Evolutionary conservation across 768 basidiomycete genomes (phyloP).

Genomic region (Daedaleopsis sinensis): DNA sequence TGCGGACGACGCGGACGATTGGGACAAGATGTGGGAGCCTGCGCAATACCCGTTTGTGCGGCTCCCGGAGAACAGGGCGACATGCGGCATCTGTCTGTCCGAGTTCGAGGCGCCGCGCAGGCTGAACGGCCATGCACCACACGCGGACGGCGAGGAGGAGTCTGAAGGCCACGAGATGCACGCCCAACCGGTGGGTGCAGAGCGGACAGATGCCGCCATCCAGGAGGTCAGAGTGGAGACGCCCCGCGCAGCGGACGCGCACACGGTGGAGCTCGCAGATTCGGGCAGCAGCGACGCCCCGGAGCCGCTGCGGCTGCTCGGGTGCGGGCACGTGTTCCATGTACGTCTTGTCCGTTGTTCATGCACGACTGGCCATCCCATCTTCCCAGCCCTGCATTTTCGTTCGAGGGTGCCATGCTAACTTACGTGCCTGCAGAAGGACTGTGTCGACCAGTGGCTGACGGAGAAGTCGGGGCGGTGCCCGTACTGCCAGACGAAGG

Average conservation of each 20-base stretch:
- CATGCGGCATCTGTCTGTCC: slow-evolving; percentile 81
- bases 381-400: neutral
- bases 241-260: slow-evolving; percentile 5
- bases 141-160: slow-evolving; percentile 34
- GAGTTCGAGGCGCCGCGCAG: slow-evolving; percentile 77
- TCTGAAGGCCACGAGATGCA: slow-evolving; percentile 4
- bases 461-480: slow-evolving; percentile 19
- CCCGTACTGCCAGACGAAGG: slow-evolving; percentile 12
- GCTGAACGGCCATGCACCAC: slow-evolving; percentile 6
- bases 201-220: neutral
- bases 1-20: slow-evolving; percentile 32
- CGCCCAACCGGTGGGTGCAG: neutral
- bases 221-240: slow-evolving; percentile 8
- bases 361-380: no score
- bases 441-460: slow-evolving; percentile 18
- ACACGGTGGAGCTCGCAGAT: slow-evolving; percentile 7
- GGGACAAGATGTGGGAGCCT: slow-evolving; percentile 79
- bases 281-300: slow-evolving; percentile 56
- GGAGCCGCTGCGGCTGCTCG: slow-evolving; percentile 73
- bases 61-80: slow-evolving; percentile 80
- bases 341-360: slow-evolving; percentile 45
- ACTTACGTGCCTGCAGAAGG: slow-evolving; percentile 3
- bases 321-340: slow-evolving; percentile 90
- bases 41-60: slow-evolving; percentile 79
- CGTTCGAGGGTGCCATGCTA: neutral